A percentile compares a stretch with the other conserved stretches of the same genome.
These are phyloP conservation scores for Calonectria naviculata DNA, from an alignment of 2,329 filamentous ascomycete genomes.

Conservation along the genomic window DNA sequence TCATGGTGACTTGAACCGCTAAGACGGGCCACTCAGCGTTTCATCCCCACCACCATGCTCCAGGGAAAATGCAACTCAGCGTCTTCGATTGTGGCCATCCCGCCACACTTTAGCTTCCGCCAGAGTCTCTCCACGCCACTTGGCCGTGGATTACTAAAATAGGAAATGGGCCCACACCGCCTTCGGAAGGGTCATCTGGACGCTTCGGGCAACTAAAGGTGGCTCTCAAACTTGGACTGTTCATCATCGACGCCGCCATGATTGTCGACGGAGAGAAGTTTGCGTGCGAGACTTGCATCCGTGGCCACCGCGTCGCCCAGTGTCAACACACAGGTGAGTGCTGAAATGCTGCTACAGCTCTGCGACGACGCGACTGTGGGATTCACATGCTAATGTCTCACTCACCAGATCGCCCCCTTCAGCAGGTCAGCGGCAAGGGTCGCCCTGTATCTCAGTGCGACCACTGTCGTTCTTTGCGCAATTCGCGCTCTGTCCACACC, in stretches of 20 bases:
- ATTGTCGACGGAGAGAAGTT: slow-evolving; percentile 18
- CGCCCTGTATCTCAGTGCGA: slow-evolving; percentile 29
- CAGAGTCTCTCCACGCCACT: too few relatives aligned
- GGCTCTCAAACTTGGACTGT: neutral
- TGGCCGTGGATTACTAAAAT: neutral
- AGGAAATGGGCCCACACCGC: neutral
- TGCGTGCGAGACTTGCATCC: slow-evolving; percentile 29
- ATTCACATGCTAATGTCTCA: neutral
- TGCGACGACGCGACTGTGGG: too few relatives aligned
- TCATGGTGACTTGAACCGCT: too few relatives aligned
- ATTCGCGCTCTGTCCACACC: slow-evolving; percentile 26
- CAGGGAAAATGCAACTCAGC: too few relatives aligned
- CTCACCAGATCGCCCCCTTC: slow-evolving; percentile 27
- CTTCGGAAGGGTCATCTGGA: neutral
- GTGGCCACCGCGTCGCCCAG: slow-evolving; percentile 28
- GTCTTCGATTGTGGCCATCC: too few relatives aligned
- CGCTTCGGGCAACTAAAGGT: neutral
- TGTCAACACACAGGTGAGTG: slow-evolving; percentile 27
- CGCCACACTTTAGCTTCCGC: too few relatives aligned
- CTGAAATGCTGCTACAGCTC: neutral
- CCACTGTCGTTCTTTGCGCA: slow-evolving; percentile 27
- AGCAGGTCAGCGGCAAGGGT: slow-evolving; percentile 25
- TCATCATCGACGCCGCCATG: slow-evolving; percentile 4
- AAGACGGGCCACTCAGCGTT: too few relatives aligned
- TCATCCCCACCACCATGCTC: too few relatives aligned